Base-by-base conservation (phyloP, 2,329 filamentous ascomycete genomes). In the Aspergillus eucalypticola region DNA sequence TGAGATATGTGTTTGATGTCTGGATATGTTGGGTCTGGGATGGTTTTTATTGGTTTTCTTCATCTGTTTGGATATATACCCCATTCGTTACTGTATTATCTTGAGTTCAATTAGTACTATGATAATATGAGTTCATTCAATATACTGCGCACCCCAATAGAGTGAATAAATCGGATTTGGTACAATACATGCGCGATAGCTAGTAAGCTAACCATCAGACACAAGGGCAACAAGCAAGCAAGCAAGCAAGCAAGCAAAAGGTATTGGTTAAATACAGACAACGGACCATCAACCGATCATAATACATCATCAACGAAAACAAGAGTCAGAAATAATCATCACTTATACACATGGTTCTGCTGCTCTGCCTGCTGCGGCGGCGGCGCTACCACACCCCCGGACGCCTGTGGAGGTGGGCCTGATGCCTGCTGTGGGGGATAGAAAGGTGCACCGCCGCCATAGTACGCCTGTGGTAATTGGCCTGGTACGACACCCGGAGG, bases 401-500 rank as follows among this genome's bases (percentile, higher is more conserved):
- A 65, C 13, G 63, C 63, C 35, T 64, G 60, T 19, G 61, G 66
- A 35, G 46, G 61, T 48, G 51, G 60, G 7, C 42, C 54, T 15
- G 42, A 19, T 11, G n/a, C 27, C 32, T 48, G 42, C 7, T 35
- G 56, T 4, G 50, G 56, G 11, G 53, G 58, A 35, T 56, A 56
- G 27, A 54, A 21, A 44, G 38, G 19, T 27, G 59, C 19, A n/a
- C 61, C 42, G 32, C 52, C 61, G 27, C 44, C 60, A 50, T 68
- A 65, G 11, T 67, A 64, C 5, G 69, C 69, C 4, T 67, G 69
- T 2, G 69, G 70, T 10, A 64, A 63, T 7, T 69, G 70, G 15
- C 69, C 72, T 58, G 67, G 66, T 51, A 66, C 61, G 58, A 67
- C 64, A 3, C 68, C 67, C 25, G 66, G 64, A 4, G 74, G 74